Evolutionary conservation across 78 protist genomes (phyloP).

Genomic region (Anaeramoeba flamelloides): DNA sequence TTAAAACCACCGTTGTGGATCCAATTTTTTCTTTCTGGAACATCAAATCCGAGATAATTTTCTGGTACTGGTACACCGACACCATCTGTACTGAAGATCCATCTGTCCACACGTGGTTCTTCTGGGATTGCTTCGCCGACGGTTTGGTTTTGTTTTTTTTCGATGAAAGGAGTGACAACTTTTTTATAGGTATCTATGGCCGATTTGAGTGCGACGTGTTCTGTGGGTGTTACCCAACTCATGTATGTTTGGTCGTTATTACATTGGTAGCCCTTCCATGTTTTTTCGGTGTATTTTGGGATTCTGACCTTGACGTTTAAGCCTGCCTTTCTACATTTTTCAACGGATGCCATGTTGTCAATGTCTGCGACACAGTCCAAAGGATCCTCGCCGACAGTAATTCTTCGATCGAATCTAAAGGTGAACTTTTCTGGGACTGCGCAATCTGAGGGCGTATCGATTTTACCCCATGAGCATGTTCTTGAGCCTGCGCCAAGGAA

Average conservation of each 20-base stretch:
- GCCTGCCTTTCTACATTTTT: constrained; percentile 22
- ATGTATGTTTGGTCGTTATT: constrained; percentile 30
- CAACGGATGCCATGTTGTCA: constrained; percentile 20
- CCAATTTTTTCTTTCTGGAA: constrained; percentile 19
- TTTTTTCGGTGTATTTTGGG: constrained; percentile 16
- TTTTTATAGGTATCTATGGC: constrained; percentile 29
- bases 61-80: constrained; percentile 23
- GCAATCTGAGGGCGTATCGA: constrained; percentile 45
- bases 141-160: constrained; percentile 6
- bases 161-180: constrained; percentile 23
- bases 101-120: constrained; percentile 31
- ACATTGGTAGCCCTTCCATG: constrained; percentile 27
- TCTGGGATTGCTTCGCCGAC: background rate
- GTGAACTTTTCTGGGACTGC: constrained; percentile 40
- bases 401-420: constrained; percentile 38
- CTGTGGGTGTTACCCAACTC: constrained; percentile 35
- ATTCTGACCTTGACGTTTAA: constrained; percentile 14
- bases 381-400: constrained; percentile 35
- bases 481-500: constrained; percentile 32
- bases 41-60: background rate
- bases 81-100: constrained; percentile 42
- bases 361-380: constrained; percentile 3
- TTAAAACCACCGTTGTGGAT: constrained; percentile 8
- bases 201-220: constrained; percentile 18
- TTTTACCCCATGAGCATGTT: constrained; percentile 19